These are phyloP conservation scores for Medicago lupulina DNA, from an alignment of 306 rosid genomes.

Conservation along the genomic window DNA sequence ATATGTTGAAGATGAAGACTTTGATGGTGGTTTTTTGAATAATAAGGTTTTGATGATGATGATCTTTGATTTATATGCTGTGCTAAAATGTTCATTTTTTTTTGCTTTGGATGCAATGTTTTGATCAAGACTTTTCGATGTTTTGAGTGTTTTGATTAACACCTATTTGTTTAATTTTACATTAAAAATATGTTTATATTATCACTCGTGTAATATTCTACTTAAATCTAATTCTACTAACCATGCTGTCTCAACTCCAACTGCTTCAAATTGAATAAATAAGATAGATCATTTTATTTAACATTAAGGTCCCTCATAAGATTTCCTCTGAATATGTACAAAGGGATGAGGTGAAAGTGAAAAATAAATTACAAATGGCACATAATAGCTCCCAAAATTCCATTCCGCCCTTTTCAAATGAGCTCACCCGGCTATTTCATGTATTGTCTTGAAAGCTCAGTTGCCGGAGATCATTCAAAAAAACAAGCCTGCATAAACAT, in stretches of 20 bases:
- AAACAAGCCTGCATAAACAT: slow-evolving; percentile 17
- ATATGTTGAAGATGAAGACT: no score
- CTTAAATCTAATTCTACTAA: neutral
- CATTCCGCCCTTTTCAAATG: slow-evolving; percentile 24
- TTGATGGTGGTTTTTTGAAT: no score
- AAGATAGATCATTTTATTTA: slow-evolving; percentile 18
- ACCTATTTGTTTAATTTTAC: no score
- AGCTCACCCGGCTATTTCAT: slow-evolving; percentile 24
- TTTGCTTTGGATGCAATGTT: no score
- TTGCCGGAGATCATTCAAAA: slow-evolving; percentile 31
- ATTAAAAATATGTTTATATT: no score
- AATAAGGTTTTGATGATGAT: no score
- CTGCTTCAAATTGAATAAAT: slow-evolving; percentile 15
- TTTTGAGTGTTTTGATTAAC: no score
- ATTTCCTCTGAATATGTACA: slow-evolving; percentile 21
- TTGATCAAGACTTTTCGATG: no score
- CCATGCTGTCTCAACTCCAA: slow-evolving; percentile 1
- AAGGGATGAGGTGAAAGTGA: neutral
- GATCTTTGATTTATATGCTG: no score
- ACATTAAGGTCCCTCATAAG: neutral
- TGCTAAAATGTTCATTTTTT: no score
- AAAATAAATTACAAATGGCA: slow-evolving; percentile 28
- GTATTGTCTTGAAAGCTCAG: slow-evolving; percentile 28
- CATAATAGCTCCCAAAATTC: slow-evolving; percentile 25
- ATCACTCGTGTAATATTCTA: no score